phyloP scores from a whole-genome alignment of 1,284 basidiomycete species.

The Hymenochaete sp. region DNA sequence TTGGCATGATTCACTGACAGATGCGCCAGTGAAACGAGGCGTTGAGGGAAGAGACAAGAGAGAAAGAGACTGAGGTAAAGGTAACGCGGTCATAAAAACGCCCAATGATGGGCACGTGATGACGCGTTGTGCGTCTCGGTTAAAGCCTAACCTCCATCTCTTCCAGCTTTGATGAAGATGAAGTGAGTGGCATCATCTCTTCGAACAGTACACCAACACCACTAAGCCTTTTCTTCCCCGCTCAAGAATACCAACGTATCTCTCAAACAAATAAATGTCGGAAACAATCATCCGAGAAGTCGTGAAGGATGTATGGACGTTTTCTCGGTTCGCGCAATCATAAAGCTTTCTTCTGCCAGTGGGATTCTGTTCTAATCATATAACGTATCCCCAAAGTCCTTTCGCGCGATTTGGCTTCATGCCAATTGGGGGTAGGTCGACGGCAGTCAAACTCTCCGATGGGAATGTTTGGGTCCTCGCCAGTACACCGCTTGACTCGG shows the following conservation, averaged over 20 bases:
- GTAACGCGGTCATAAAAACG: no score
- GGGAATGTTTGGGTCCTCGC: constrained; percentile 81
- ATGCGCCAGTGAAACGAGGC: no score
- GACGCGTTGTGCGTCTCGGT: not conserved
- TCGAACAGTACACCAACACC: not conserved
- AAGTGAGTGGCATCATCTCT: no score
- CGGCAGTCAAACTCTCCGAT: constrained; percentile 66
- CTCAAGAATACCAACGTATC: not conserved
- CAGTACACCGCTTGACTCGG: constrained; percentile 69
- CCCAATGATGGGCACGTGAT: not conserved
- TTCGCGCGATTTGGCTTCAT: constrained; percentile 55
- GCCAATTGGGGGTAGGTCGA: constrained; percentile 75
- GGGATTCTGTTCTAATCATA: not conserved
- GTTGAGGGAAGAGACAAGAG: no score
- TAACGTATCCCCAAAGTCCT: constrained; percentile 36
- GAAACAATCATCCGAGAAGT: constrained; percentile 31
- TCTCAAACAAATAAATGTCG: constrained; percentile 16
- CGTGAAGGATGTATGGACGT: constrained; percentile 57
- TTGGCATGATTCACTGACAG: no score
- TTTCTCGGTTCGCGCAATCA: no score
- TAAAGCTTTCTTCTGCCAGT: constrained; percentile 25
- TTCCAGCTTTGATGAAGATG: no score
- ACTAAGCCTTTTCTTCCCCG: not conserved
- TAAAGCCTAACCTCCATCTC: not conserved
- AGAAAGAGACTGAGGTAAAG: no score